Conservation (phyloP, 1,139 yeast genomes). For the Candida sanyaensis region DNA sequence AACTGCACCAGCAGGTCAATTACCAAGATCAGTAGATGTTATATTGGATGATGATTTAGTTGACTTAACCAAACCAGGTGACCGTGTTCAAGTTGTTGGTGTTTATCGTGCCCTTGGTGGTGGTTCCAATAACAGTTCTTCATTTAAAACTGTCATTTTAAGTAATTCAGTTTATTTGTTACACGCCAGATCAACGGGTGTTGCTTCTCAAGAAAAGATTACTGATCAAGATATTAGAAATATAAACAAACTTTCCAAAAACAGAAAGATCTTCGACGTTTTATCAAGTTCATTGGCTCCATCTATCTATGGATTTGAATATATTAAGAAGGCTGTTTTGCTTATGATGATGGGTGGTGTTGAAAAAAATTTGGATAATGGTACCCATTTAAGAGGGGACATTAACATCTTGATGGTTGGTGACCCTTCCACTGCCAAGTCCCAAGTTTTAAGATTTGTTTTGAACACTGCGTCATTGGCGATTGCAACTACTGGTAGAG, state of each 20-base stretch:
- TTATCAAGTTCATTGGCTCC: slow-evolving; percentile 91
- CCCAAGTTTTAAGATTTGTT: slow-evolving; percentile 92
- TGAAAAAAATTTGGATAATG: slow-evolving; percentile 91
- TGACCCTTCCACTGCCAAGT: slow-evolving; percentile 98
- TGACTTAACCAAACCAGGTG: slow-evolving; percentile 93
- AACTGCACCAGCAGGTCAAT: slow-evolving; percentile 96
- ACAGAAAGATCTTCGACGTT: slow-evolving; percentile 70
- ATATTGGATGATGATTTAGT: slow-evolving; percentile 93
- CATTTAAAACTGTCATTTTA: slow-evolving; percentile 77
- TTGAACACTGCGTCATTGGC: slow-evolving; percentile 93
- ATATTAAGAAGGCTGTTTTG: slow-evolving; percentile 87
- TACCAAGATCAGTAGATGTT: slow-evolving; percentile 91
- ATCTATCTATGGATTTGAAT: slow-evolving; percentile 90
- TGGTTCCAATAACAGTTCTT: slow-evolving; percentile 61
- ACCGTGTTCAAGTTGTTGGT: slow-evolving; percentile 91
- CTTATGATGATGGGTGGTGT: slow-evolving; percentile 92
- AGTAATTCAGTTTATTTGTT: slow-evolving; percentile 89
- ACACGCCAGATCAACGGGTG: slow-evolving; percentile 87
- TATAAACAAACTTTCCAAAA: slow-evolving; percentile 74
- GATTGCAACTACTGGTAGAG: slow-evolving; percentile 98
- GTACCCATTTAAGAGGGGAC: slow-evolving; percentile 98
- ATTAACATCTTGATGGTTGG: slow-evolving; percentile 96
- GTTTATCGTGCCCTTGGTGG: slow-evolving; percentile 92
- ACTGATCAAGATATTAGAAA: slow-evolving; percentile 85
- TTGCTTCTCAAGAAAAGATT: slow-evolving; percentile 71